A percentile compares a stretch with the other conserved stretches of the same genome.
phyloP scores from a whole-genome alignment of 2,329 filamentous ascomycete species.

The Verticillium isaacii region DNA sequence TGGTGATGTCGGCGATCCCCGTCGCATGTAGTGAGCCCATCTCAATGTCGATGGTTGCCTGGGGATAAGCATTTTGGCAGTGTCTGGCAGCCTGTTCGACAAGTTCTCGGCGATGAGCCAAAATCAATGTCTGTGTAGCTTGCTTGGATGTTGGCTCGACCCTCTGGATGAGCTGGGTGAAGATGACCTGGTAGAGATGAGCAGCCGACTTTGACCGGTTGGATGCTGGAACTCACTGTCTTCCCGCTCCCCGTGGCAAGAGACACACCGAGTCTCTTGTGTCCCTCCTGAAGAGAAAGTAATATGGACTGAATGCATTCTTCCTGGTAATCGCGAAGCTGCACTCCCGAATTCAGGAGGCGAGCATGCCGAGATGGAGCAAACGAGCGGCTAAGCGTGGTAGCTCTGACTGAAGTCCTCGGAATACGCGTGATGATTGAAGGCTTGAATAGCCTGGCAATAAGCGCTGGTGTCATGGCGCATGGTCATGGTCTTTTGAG shows the following conservation, averaged over 20 bases:
- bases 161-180: conserved; percentile 87
- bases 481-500: neutral
- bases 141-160: conserved; percentile 50
- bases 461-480: neutral
- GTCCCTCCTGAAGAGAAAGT: conserved; percentile 60
- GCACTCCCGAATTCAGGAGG: conserved; percentile 30
- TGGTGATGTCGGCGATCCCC: conserved; percentile 83
- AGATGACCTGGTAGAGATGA: conserved; percentile 64
- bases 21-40: conserved; percentile 77
- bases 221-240: conserved; percentile 51
- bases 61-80: conserved; percentile 74
- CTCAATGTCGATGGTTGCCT: conserved; percentile 80
- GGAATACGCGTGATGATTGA: neutral
- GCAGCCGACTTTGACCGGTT: neutral
- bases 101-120: conserved; percentile 88
- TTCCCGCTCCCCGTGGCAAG: conserved; percentile 86
- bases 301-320: conserved; percentile 85
- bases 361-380: neutral
- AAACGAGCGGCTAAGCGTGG: neutral
- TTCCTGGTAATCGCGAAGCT: conserved; percentile 80
- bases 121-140: conserved; percentile 77
- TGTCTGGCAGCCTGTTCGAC: conserved; percentile 91
- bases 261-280: conserved; percentile 78
- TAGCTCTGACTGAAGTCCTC: neutral
- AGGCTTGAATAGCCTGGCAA: neutral